Base-by-base conservation (phyloP, 257 asterid genomes). In the Fraxinus americana region DNA sequence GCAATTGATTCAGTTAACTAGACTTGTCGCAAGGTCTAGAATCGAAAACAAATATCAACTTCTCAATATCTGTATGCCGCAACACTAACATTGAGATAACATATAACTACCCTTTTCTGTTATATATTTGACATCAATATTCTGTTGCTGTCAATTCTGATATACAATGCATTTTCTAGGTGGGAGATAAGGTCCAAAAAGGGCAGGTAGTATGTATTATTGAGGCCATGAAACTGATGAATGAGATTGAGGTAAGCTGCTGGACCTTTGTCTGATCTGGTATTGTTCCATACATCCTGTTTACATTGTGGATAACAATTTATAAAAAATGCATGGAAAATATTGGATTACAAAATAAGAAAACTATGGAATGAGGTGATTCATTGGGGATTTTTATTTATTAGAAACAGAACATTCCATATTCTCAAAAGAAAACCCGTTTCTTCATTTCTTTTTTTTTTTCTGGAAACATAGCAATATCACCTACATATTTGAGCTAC, bases 141-240 rank as follows among this genome's bases (percentile, higher is more conserved):
- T 8, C 13, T 61, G 5, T 23, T 61, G 17, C 68, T 61, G 10
- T 61, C n/a, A 7, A 61, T 61, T 61, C 68, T 61, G 68, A 61
- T 23, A 25, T 9, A 7, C 12, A 61, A 10, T 25, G 35, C 65
- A 52, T 67, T 74, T 82, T 74, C 59, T 68, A 82, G 93, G 93
- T 90, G 16, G 96, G 96, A 35, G 93, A 90, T 83, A 89, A 89
- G 88, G 90, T 90, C 79, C 89, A 87, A 74, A 89, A 89, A 78
- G 93, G 96, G 73, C 96, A 89, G 74, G 85, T 89, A 23, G 17
- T 90, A 67, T 90, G 96, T 87, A 90, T 90, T 77, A 82, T 90
- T 75, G 96, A 90, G 78, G 96, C 96, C 71, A 90, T 90, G 96
- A 90, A 90, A 82, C 84, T 90, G 89, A 90, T 90, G 96, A 90